These are phyloP conservation scores for Pseudogymnoascus sp. DNA, from an alignment of 2,329 filamentous ascomycete species.

Conservation along the genomic window DNA sequence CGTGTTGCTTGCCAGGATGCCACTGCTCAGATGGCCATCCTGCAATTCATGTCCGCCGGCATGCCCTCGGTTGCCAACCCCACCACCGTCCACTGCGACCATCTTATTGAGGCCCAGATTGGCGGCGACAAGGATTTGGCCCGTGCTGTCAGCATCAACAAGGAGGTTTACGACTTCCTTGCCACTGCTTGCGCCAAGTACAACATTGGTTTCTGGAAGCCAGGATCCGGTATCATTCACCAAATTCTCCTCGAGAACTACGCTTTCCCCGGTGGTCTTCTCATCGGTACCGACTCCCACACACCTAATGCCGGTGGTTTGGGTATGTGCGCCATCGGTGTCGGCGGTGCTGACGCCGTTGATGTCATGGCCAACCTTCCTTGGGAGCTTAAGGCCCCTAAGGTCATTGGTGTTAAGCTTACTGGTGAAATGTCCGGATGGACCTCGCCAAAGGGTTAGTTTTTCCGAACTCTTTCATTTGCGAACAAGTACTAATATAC, in stretches of 20 bases:
- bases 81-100: slow-evolving; percentile 94
- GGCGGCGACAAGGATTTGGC: slow-evolving; percentile 91
- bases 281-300: slow-evolving; percentile 97
- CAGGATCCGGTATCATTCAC: slow-evolving; percentile 98
- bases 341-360: slow-evolving; percentile 95
- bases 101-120: slow-evolving; percentile 96
- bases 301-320: slow-evolving; percentile 96
- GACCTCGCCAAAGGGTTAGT: slow-evolving; percentile 82
- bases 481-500: neutral
- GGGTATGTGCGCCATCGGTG: slow-evolving; percentile 90
- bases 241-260: slow-evolving; percentile 99
- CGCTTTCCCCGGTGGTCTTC: slow-evolving; percentile 94
- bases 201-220: slow-evolving; percentile 99
- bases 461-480: slow-evolving; percentile 9
- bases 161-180: slow-evolving; percentile 98
- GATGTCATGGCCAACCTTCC: slow-evolving; percentile 97
- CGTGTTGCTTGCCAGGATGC: slow-evolving; percentile 99
- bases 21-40: slow-evolving; percentile 98
- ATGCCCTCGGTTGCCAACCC: slow-evolving; percentile 94
- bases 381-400: slow-evolving; percentile 97
- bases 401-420: slow-evolving; percentile 92
- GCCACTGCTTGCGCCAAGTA: slow-evolving; percentile 93
- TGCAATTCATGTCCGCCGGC: slow-evolving; percentile 99
- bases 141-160: slow-evolving; percentile 88
- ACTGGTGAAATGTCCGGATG: slow-evolving; percentile 85